Percentiles rank a stretch among this genome's conserved stretches.
phyloP scores from a whole-genome alignment of 2,329 filamentous ascomycete genomes.

The Epichloe typhina region DNA sequence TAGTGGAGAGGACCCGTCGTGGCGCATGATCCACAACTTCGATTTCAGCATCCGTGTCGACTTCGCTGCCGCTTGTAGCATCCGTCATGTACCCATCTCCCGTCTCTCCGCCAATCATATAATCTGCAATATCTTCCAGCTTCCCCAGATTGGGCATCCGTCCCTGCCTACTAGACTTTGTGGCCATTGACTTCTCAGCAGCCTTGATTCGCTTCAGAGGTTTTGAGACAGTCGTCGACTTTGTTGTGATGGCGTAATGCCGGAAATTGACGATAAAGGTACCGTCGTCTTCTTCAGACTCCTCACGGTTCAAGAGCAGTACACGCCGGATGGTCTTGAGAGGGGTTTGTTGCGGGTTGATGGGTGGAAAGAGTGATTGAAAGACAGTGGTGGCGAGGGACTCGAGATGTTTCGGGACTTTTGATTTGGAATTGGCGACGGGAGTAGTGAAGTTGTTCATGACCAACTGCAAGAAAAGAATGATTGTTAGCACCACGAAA shows the following conservation, averaged over 20 bases:
- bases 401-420: constrained; percentile 89
- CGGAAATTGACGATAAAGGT: constrained; percentile 76
- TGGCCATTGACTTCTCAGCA: constrained; percentile 62
- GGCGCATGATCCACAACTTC: constrained; percentile 60
- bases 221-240: constrained; percentile 71
- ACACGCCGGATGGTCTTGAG: constrained; percentile 87
- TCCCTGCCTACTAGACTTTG: constrained; percentile 50
- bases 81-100: constrained; percentile 76
- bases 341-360: constrained; percentile 81
- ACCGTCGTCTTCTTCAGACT: constrained; percentile 42
- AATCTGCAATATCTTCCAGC: constrained; percentile 87
- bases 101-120: constrained; percentile 71
- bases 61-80: constrained; percentile 71
- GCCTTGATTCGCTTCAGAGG: constrained; percentile 72
- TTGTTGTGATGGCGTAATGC: constrained; percentile 92
- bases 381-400: constrained; percentile 86
- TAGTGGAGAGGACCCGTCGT: constrained; percentile 47
- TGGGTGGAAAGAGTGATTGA: constrained; percentile 89
- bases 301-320: constrained; percentile 76
- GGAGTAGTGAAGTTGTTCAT: constrained; percentile 93
- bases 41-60: constrained; percentile 90
- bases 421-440: constrained; percentile 43
- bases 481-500: background rate
- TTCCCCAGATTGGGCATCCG: constrained; percentile 76
- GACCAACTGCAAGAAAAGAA: constrained; percentile 47